Evolutionary conservation across 2,329 filamentous ascomycete species (phyloP), one percentile per base, ranked within the genome.

Genomic region (Xylaria sp.): DNA sequence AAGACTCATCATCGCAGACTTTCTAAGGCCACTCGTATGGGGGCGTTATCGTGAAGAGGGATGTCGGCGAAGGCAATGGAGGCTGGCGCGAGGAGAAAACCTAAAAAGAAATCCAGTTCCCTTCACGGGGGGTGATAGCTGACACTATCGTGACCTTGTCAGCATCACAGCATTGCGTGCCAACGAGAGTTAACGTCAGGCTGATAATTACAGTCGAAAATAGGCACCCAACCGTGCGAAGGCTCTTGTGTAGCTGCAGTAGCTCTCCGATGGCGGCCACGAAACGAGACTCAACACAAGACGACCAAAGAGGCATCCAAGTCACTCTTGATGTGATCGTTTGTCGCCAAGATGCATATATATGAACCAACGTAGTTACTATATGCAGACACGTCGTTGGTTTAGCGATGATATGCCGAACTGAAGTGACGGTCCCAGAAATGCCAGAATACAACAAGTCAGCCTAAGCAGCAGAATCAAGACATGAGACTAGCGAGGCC

Each of bases 1-100:
- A 36, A 88, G 82, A 55, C 75, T 78, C 3, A 79, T 68, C 81
- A 84, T 72, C 25, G 67, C 47, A 42, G 11, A n/a, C n/a, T 31
- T 29, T 51, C n/a, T 39, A 25, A 20, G 22, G 13, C 15, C n/a
- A 27, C 31, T 61, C 15, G 49, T 45, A 11, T n/a, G 25, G 22
- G 29, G 51, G 13, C 15, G 36, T 15, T 31, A 62, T 65, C 29
- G 51, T 17, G 13, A 50, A 42, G 53, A 22, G 27, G 31, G 57
- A 44, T 17, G 22, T 67, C 36, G 44, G 22, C 50, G 38, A 33
- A 29, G n/a, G n/a, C 25, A 27, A 36, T 63, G 39, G 59, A 55
- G 29, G 27, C 20, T 15, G 44, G 38, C 33, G 42, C 22, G 38
- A 47, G 29, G 15, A 25, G 22, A 61, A 27, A 11, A 9, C 10